Percentiles rank a stretch among this genome's conserved stretches.
These are phyloP conservation scores for Pleurotus djamor DNA, from an alignment of 768 basidiomycete species.

Conservation along the genomic window DNA sequence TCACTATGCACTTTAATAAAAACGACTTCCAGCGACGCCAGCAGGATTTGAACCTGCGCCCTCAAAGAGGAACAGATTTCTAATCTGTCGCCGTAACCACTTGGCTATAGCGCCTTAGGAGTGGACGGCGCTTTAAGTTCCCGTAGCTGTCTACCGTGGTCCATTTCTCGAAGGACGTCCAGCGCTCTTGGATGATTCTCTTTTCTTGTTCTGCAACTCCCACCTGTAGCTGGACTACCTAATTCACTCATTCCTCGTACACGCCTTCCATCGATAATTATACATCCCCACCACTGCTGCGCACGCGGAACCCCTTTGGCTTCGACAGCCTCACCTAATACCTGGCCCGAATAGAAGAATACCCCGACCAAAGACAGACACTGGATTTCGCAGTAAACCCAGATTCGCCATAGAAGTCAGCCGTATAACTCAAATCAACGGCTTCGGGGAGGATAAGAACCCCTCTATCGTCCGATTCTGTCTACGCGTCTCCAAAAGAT, in stretches of 20 bases:
- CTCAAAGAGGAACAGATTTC: conserved; percentile 72
- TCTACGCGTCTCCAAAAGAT: too few relatives aligned
- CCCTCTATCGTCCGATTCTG: too few relatives aligned
- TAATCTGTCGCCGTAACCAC: conserved; percentile 80
- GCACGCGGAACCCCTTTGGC: not conserved
- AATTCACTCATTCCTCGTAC: not conserved
- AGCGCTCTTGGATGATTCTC: too few relatives aligned
- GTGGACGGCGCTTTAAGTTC: not conserved
- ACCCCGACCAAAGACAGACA: too few relatives aligned
- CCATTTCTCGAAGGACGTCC: not conserved
- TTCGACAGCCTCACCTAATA: not conserved
- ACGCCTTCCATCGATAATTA: conserved; percentile 1
- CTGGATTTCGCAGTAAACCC: too few relatives aligned
- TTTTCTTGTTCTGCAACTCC: not conserved
- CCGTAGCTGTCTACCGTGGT: not conserved
- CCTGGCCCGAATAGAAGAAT: too few relatives aligned
- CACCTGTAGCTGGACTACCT: conserved; percentile 1
- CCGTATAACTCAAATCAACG: too few relatives aligned
- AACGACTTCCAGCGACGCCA: conserved; percentile 36
- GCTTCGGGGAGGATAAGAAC: too few relatives aligned
- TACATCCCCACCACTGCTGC: not conserved
- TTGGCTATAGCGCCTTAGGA: conserved; percentile 64
- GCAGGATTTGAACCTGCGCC: conserved; percentile 71
- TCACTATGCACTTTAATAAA: too few relatives aligned
- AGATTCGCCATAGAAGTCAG: too few relatives aligned